Conservation (phyloP, 371 early-diverging fungal species). For the Rhizomucor pusillus region DNA sequence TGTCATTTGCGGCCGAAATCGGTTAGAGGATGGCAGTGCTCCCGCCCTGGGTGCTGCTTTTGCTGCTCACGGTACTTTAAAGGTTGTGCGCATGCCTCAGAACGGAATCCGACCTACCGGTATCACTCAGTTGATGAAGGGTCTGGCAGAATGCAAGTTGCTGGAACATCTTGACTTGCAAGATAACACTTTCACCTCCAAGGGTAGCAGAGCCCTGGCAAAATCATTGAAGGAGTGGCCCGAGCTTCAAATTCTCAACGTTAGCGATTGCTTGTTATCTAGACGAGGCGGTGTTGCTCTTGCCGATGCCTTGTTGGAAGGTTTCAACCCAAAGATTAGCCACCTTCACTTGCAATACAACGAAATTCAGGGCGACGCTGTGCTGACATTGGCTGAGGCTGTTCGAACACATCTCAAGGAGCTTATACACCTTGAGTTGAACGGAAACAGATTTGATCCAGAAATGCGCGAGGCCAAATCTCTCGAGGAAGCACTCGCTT, state of each 20-base stretch:
- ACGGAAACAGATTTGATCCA: slow-evolving; percentile 88
- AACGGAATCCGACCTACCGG: slow-evolving; percentile 97
- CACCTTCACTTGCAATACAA: slow-evolving; percentile 81
- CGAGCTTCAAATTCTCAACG: slow-evolving; percentile 73
- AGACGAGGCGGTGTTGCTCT: slow-evolving; percentile 69
- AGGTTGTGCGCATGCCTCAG: slow-evolving; percentile 91
- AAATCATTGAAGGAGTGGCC: slow-evolving; percentile 76
- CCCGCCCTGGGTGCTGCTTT: slow-evolving; percentile 79
- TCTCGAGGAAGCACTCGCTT: slow-evolving; percentile 69
- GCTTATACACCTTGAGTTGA: slow-evolving; percentile 76
- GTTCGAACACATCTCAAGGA: slow-evolving; percentile 59
- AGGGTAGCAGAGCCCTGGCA: slow-evolving; percentile 82
- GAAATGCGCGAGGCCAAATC: slow-evolving; percentile 74
- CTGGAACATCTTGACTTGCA: slow-evolving; percentile 87
- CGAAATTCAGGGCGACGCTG: slow-evolving; percentile 81
- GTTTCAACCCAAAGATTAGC: slow-evolving; percentile 58
- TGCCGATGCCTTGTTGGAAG: slow-evolving; percentile 59
- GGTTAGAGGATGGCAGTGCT: slow-evolving; percentile 86
- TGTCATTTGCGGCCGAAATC: slow-evolving; percentile 90
- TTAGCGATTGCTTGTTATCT: slow-evolving; percentile 89
- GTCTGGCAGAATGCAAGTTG: slow-evolving; percentile 64
- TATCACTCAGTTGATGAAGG: slow-evolving; percentile 68
- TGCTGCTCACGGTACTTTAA: slow-evolving; percentile 71
- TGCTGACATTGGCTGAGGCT: slow-evolving; percentile 63
- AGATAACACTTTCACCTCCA: slow-evolving; percentile 93